Base-by-base conservation (phyloP, 805 yeast species). In the Candida vaughaniae region DNA sequence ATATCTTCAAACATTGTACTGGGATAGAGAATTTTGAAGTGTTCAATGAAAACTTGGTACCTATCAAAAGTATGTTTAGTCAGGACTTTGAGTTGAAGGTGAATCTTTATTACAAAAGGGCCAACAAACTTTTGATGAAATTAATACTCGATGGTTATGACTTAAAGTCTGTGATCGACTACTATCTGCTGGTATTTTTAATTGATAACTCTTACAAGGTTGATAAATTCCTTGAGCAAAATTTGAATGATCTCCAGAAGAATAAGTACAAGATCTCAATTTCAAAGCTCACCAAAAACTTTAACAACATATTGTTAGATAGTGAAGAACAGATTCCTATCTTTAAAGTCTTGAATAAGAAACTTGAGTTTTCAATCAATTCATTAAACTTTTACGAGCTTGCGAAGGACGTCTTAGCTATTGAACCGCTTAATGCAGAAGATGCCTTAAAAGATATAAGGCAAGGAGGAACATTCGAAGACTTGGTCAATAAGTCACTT, bases 81-180 rank as follows among this genome's bases (percentile, higher is more conserved):
- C 55, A 64, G 36, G 73, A 74, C 45, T 60, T 90, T 17, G 69
- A 73, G 29, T 54, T 78, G 16, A 75, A 73, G 31, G 67, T 91
- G 12, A 70, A 78, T 31, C 67, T 71, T 16, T 83, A 85, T 26
- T 87, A 84, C 48, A 51, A 64, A 7, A 65, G 82, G 27, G 89
- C 97, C 0, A 90, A 89, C 55, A 61, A 60, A 20, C 53, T 78
- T 16, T 64, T 88, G 14, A 55, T 82, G 41, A 66, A 72, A 25
- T 57, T 90, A 29, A 64, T 85, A 20, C 70, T 76, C 38, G 64
- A 73, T 10, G 88, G 91, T 0, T 85, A 75, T 48, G 61, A 76
- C 22, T 64, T 91, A 12, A 46, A 52, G 0, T 54, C 53, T 1
- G 58, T 85, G 35, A 47, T 88, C 2, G 47, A 53, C 3, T 61